Evolutionary conservation across 352 stramenopile species (phyloP).

Genomic region (Phytophthora fragariaefolia): DNA sequence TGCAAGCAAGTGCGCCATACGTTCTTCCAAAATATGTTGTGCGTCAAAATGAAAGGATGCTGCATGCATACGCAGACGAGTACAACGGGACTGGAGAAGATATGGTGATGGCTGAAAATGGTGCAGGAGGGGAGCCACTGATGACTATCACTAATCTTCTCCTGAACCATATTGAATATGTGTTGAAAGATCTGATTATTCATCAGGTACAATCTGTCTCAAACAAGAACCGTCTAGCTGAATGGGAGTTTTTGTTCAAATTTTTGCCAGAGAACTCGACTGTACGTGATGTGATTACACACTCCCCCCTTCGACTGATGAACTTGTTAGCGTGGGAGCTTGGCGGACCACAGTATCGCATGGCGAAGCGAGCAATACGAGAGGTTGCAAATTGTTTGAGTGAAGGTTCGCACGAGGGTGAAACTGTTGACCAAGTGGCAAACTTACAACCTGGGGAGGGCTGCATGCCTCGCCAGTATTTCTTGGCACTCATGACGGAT

Average conservation of each 20-base stretch:
- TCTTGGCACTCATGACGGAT: slow-evolving; percentile 86
- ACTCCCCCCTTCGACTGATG: slow-evolving; percentile 58
- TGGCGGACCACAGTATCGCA: slow-evolving; percentile 52
- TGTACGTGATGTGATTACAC: slow-evolving; percentile 62
- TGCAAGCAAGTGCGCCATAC: slow-evolving; percentile 54
- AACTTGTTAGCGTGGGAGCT: slow-evolving; percentile 77
- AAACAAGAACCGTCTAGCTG: slow-evolving; percentile 56
- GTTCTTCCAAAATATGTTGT: slow-evolving; percentile 72
- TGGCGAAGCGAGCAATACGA: slow-evolving; percentile 63
- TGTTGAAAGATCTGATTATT: slow-evolving; percentile 72
- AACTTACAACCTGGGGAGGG: slow-evolving; percentile 37
- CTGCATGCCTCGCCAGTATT: slow-evolving; percentile 78
- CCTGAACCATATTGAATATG: slow-evolving; percentile 53
- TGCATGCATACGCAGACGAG: slow-evolving; percentile 48
- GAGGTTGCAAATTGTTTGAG: slow-evolving; percentile 57
- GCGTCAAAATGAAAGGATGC: slow-evolving; percentile 59
- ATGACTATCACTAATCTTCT: slow-evolving; percentile 55
- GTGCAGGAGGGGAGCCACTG: slow-evolving; percentile 16
- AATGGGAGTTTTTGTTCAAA: slow-evolving; percentile 79
- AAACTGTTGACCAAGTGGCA: slow-evolving; percentile 27
- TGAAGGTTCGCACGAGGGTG: slow-evolving; percentile 31
- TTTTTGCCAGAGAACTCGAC: slow-evolving; percentile 69
- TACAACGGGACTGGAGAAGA: slow-evolving; percentile 42
- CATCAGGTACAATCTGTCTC: slow-evolving; percentile 60
- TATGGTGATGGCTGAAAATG: slow-evolving; percentile 27